Percentiles rank a stretch among this genome's conserved stretches.
These are phyloP conservation scores for Jatropha podagrica DNA, from an alignment of 441 rosid species.

Conservation along the genomic window DNA sequence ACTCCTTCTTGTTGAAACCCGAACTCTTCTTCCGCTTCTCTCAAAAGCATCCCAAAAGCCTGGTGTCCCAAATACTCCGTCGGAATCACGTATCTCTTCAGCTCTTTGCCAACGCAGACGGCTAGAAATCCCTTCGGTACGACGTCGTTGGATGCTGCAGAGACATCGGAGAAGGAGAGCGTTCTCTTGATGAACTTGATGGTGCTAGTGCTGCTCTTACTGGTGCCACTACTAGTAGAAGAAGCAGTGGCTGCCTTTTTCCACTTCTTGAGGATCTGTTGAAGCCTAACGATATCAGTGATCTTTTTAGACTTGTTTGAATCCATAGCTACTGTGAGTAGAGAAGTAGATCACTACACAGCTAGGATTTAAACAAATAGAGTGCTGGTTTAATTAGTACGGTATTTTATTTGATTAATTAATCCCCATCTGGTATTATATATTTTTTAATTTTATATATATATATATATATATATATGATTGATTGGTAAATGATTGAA, in stretches of 20 bases:
- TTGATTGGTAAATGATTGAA: constrained; percentile 12
- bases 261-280: constrained; percentile 90
- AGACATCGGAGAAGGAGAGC: constrained; percentile 57
- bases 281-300: constrained; percentile 82
- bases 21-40: constrained; percentile 54
- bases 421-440: constrained; percentile 1
- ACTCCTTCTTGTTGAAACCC: constrained; percentile 52
- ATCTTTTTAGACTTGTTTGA: constrained; percentile 74
- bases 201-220: constrained; percentile 32
- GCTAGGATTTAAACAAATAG: constrained; percentile 10
- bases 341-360: too few species aligned
- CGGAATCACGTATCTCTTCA: constrained; percentile 44
- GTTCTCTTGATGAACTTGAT: constrained; percentile 84
- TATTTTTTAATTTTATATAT: background rate
- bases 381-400: background rate
- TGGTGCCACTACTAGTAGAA: constrained; percentile 7
- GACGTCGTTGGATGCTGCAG: constrained; percentile 31
- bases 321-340: constrained; percentile 35
- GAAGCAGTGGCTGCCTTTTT: constrained; percentile 67
- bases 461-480: too few species aligned
- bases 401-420: background rate
- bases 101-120: constrained; percentile 36
- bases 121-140: constrained; percentile 52
- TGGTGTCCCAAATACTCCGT: constrained; percentile 39
- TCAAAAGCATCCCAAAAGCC: constrained; percentile 37